Evolutionary conservation across 208 protist genomes (phyloP).

Genomic region (Endotrypanum monterogeii): DNA sequence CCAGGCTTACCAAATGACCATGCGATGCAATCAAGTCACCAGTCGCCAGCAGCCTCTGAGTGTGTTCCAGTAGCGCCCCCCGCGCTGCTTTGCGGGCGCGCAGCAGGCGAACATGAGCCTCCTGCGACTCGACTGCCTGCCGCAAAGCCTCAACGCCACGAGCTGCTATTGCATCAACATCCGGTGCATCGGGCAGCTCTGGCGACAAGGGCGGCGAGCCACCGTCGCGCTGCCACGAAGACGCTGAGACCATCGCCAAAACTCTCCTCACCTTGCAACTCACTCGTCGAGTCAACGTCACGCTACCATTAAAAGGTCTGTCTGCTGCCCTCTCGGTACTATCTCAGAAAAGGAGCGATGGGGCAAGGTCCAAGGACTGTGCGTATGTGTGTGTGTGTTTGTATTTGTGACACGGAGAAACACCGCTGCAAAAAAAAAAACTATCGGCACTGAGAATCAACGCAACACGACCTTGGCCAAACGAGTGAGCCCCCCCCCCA

Average conservation of each 20-base stretch:
- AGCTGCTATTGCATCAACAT: background rate
- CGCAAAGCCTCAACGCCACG: conserved; percentile 18
- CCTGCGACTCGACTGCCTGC: conserved; percentile 29
- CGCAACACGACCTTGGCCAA: background rate
- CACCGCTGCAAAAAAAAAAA: too few relatives aligned
- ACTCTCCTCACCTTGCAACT: background rate
- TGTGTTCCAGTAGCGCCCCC: conserved; percentile 23
- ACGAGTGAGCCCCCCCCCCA: too few relatives aligned
- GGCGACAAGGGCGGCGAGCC: background rate
- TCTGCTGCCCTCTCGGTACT: background rate
- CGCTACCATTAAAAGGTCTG: background rate
- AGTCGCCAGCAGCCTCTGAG: conserved; percentile 14
- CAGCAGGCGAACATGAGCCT: conserved; percentile 33
- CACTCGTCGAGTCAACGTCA: background rate
- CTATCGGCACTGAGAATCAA: background rate
- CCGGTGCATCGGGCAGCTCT: background rate
- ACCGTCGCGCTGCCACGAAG: background rate
- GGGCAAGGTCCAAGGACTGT: too few relatives aligned
- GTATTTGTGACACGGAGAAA: too few relatives aligned
- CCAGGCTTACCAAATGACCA: background rate
- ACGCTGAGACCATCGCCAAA: conserved; percentile 5
- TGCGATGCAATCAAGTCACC: conserved; percentile 18
- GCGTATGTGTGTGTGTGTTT: background rate
- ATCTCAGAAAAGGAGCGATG: too few relatives aligned
- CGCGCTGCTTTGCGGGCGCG: conserved; percentile 26